Conservation (phyloP, 768 basidiomycete species). For the Boletus vermiculosoides region DNA sequence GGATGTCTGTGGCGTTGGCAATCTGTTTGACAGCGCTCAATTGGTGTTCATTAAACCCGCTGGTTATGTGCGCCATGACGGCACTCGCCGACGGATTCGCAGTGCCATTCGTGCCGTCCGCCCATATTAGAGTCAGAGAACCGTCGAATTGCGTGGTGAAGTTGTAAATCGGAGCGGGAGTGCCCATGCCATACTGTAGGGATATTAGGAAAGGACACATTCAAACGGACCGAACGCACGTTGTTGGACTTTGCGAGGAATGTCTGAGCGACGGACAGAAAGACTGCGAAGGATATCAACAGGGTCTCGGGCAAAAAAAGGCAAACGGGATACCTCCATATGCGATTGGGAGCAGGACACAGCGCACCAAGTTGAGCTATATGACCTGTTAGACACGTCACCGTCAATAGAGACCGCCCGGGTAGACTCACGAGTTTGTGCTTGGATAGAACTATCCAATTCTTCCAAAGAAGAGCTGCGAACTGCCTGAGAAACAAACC, state of each 20-base stretch:
- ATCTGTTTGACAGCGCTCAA: constrained; percentile 49
- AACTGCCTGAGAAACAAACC: constrained; percentile 61
- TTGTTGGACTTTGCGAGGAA: constrained; percentile 59
- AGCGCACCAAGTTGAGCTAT: constrained; percentile 59
- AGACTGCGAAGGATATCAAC: constrained; percentile 33
- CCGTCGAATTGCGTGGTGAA: constrained; percentile 53
- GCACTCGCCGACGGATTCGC: constrained; percentile 53
- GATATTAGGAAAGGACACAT: not conserved
- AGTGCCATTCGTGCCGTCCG: constrained; percentile 59
- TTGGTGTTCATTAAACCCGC: constrained; percentile 49
- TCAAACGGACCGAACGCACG: constrained; percentile 36
- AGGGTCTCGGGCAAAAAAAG: not conserved
- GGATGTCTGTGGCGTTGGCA: constrained; percentile 47
- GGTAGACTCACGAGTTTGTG: constrained; percentile 55
- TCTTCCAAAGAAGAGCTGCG: constrained; percentile 62
- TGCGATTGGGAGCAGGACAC: constrained; percentile 60
- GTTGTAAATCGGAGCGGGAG: constrained; percentile 47
- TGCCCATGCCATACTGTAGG: constrained; percentile 61
- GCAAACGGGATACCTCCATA: constrained; percentile 43
- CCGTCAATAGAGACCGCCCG: not conserved
- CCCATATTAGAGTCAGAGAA: constrained; percentile 59
- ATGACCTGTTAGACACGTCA: not conserved
- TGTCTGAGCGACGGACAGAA: constrained; percentile 61
- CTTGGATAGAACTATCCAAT: constrained; percentile 69
- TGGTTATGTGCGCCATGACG: constrained; percentile 61